Conservation (phyloP, 2,329 filamentous ascomycete genomes). For the Mollisia scopiformis region DNA sequence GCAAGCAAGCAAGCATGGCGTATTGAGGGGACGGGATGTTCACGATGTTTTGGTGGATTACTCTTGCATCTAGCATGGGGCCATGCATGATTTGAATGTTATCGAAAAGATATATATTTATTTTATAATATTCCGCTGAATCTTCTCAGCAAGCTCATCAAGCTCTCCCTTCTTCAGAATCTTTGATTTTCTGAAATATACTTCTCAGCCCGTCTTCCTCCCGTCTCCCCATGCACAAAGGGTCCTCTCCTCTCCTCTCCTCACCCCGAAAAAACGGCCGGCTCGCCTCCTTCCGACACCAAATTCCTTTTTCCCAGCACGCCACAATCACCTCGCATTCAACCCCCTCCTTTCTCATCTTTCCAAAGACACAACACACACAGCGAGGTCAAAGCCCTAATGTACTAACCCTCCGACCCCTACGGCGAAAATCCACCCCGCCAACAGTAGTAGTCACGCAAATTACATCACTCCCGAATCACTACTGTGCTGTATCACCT, state of each 20-base stretch:
- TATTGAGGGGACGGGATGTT: not conserved
- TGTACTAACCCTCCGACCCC: too few relatives aligned
- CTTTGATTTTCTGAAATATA: not conserved
- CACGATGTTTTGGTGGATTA: not conserved
- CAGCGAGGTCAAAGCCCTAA: too few relatives aligned
- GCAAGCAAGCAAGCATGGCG: not conserved
- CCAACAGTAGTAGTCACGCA: too few relatives aligned
- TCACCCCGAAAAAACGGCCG: not conserved
- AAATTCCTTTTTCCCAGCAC: not conserved
- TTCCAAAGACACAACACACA: too few relatives aligned
- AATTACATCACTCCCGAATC: too few relatives aligned
- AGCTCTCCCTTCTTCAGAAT: not conserved
- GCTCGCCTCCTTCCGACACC: not conserved
- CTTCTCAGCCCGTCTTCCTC: too few relatives aligned
- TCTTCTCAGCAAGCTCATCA: not conserved
- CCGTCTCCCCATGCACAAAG: not conserved
- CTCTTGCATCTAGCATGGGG: not conserved
- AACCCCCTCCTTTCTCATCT: too few relatives aligned
- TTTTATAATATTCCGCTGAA: not conserved
- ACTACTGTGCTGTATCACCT: too few relatives aligned
- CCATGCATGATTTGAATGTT: constrained; percentile 1
- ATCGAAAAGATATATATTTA: too few relatives aligned
- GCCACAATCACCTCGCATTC: too few relatives aligned
- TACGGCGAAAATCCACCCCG: too few relatives aligned
- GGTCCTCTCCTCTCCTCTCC: not conserved